phyloP scores from a whole-genome alignment of 305 asterid genomes.

The Fraxinus albicans region DNA sequence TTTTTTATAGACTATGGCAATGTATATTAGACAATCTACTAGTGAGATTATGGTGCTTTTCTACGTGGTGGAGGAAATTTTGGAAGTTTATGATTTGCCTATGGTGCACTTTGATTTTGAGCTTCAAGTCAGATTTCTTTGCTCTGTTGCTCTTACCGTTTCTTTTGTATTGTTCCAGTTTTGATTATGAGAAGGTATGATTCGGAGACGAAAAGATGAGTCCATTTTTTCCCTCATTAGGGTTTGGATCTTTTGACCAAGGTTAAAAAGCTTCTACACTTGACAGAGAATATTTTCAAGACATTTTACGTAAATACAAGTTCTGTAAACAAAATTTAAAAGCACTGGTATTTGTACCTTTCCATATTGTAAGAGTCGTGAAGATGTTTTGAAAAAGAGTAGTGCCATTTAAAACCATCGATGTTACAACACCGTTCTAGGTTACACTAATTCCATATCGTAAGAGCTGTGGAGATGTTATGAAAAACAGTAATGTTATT shows the following conservation, averaged over 20 bases:
- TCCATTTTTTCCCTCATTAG: not conserved
- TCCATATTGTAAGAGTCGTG: not conserved
- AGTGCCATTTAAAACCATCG: not conserved
- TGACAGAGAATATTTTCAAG: not conserved
- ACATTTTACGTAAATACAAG: not conserved
- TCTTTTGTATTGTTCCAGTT: not conserved
- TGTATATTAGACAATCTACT: constrained; percentile 31
- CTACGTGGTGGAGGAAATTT: constrained; percentile 31
- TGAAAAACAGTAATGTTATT: too few species aligned
- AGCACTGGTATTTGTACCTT: not conserved
- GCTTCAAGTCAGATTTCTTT: not conserved
- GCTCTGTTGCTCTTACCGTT: not conserved
- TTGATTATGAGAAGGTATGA: not conserved
- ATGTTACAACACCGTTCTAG: not conserved
- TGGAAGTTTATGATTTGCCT: constrained; percentile 13
- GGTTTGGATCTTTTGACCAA: not conserved
- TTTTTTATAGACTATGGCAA: constrained; percentile 25
- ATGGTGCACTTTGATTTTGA: not conserved
- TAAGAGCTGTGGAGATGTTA: not conserved
- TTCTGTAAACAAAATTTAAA: not conserved
- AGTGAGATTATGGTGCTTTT: constrained; percentile 22
- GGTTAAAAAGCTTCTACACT: not conserved
- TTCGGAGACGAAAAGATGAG: not conserved
- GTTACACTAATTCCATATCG: not conserved
- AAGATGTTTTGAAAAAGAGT: not conserved